Evolutionary conservation across 2,329 filamentous ascomycete species (phyloP), one percentile per base, ranked within the genome.

Genomic region (Claviceps maximensis): DNA sequence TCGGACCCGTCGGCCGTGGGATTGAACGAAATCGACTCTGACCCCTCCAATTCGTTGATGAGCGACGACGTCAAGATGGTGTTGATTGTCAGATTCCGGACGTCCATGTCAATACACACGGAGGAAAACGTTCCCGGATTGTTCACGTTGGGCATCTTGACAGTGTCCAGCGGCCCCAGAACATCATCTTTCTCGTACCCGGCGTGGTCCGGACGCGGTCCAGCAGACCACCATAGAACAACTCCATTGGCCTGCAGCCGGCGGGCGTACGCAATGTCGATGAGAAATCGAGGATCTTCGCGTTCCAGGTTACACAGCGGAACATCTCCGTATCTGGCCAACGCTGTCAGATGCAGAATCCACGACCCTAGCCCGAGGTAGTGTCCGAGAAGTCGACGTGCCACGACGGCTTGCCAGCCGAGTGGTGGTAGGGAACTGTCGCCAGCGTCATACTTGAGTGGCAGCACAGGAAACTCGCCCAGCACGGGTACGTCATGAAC

Each of bases 11-110:
- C 69, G 5, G 63, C 68, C 1, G 69, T 64, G 29, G 71, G 68
- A 60, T 95, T 95, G 65, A 96, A 87, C 0, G 89, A 84, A 23
- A 94, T 79, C 0, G 87, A 87, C 60, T 97, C 89, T 3, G 84
- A 83, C 1, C 91, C 91, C 65, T 98, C 93, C 2, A 95, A 82
- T 59, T 97, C 93, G 62, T 96, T 97, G 74, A 98, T 90, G 10
- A 99, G 79, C 0, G 93, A 95, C 0, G 91, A 95, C 0, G 93
- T 96, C 19, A 99, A 75, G 48, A 99, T 94, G 0, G 94, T 98
- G 70, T 98, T 98, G 71, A 98, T 97, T 4, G 89, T 86, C 15
- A 99, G 77, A 63, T 98, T 98, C 47, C 90, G 87, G 49, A 98
- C 82, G 57, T 94, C 89, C 15, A 99, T 71, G 60, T 99, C 93